A percentile compares a stretch with the other conserved stretches of the same genome.
These are phyloP conservation scores for Sordariomycetes sp. DNA, from an alignment of 2,329 filamentous ascomycete species.

Conservation along the genomic window DNA sequence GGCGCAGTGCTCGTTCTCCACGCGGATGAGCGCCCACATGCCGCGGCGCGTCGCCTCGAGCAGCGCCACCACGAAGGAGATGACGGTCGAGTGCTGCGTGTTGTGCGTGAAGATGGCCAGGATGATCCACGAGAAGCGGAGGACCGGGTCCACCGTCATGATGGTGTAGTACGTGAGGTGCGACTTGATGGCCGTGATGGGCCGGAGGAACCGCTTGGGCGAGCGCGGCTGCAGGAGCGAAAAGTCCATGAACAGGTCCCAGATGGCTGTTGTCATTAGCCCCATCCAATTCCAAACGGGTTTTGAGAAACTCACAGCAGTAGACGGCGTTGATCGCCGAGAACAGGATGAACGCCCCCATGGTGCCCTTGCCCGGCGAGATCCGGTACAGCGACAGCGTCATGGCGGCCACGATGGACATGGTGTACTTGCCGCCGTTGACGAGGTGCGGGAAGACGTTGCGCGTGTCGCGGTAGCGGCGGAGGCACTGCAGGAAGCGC, in stretches of 20 bases:
- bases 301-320: constrained; percentile 43
- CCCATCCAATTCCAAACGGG: background rate
- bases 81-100: constrained; percentile 69
- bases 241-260: constrained; percentile 97
- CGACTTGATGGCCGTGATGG: constrained; percentile 68
- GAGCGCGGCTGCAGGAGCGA: constrained; percentile 73
- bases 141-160: constrained; percentile 71
- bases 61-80: constrained; percentile 70
- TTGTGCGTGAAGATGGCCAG: constrained; percentile 77
- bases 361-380: constrained; percentile 38
- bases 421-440: constrained; percentile 85
- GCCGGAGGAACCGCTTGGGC: constrained; percentile 57
- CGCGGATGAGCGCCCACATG: constrained; percentile 85
- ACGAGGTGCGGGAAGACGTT: constrained; percentile 87
- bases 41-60: constrained; percentile 76
- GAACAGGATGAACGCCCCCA: constrained; percentile 69
- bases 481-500: constrained; percentile 82
- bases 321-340: constrained; percentile 78
- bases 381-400: constrained; percentile 79
- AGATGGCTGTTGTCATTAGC: constrained; percentile 46
- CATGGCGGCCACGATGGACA: constrained; percentile 71
- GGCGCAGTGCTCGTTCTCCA: constrained; percentile 95
- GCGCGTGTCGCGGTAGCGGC: constrained; percentile 77
- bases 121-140: constrained; percentile 91
- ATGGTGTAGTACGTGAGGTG: constrained; percentile 79